Conservation (phyloP, 2,329 filamentous ascomycete genomes). For the Passalora sequoiae region DNA sequence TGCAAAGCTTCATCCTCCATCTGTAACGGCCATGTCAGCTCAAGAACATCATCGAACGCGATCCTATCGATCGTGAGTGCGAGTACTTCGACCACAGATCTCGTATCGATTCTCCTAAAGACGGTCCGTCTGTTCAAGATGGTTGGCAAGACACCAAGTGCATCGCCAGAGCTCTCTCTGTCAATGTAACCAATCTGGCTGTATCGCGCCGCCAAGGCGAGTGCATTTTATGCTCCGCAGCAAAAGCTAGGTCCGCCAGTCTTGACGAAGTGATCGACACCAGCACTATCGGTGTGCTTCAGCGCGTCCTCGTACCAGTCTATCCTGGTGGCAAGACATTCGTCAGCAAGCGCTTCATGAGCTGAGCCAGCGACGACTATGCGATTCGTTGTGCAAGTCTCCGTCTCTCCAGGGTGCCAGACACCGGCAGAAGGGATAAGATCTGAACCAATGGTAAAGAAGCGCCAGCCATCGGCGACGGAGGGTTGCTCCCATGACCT, state of each 20-base stretch:
- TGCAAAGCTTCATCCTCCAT: conserved; percentile 30
- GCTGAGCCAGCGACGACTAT: no score
- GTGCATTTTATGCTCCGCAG: conserved; percentile 13
- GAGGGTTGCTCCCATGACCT: no score
- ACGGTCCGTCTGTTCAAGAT: conserved; percentile 19
- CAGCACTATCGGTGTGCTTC: conserved; percentile 36
- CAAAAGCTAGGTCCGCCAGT: conserved; percentile 37
- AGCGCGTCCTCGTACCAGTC: conserved; percentile 56
- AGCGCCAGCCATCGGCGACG: no score
- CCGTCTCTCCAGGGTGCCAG: no score
- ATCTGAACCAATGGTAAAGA: no score
- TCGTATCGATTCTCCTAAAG: conserved; percentile 27
- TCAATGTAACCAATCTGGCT: conserved; percentile 12
- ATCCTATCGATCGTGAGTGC: conserved; percentile 39
- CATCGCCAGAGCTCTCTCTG: conserved; percentile 9
- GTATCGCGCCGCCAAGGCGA: conserved; percentile 31
- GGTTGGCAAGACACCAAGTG: conserved; percentile 16
- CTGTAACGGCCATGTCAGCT: conserved; percentile 35
- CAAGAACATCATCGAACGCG: conserved; percentile 33
- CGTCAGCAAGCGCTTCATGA: no score
- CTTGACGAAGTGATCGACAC: conserved; percentile 46
- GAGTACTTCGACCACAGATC: conserved; percentile 35
- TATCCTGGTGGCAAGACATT: conserved; percentile 40
- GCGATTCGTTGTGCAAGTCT: no score
- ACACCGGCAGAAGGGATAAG: no score